These are phyloP conservation scores for Macrotyloma uniflorum DNA, from an alignment of 306 rosid species.

Conservation along the genomic window DNA sequence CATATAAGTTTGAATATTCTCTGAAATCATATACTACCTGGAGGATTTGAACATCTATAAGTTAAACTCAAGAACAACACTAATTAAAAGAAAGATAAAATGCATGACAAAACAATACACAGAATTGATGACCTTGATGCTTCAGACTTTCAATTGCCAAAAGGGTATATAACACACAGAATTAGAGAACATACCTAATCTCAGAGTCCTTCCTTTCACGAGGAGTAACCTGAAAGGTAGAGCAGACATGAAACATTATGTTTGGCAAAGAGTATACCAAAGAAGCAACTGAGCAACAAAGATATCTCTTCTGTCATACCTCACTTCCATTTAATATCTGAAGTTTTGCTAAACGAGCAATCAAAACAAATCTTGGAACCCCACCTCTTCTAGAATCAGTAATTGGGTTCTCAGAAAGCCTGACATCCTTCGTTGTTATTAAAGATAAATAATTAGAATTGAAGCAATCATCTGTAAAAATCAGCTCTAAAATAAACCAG, in stretches of 20 bases:
- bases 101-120: neutral
- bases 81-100: constrained; percentile 17
- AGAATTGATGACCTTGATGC: neutral
- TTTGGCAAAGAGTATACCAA: constrained; percentile 8
- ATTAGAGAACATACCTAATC: constrained; percentile 64
- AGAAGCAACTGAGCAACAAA: constrained; percentile 20
- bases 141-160: neutral
- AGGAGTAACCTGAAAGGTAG: constrained; percentile 60
- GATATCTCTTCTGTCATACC: constrained; percentile 53
- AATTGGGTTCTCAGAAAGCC: constrained; percentile 87
- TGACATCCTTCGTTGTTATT: constrained; percentile 62
- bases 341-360: constrained; percentile 79
- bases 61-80: constrained; percentile 14
- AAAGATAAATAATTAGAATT: constrained; percentile 44
- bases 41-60: neutral
- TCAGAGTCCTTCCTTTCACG: constrained; percentile 98
- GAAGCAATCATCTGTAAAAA: constrained; percentile 13
- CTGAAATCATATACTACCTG: neutral
- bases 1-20: neutral
- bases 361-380: constrained; percentile 74
- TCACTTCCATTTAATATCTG: constrained; percentile 85
- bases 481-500: constrained; percentile 12
- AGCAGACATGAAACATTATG: constrained; percentile 28
- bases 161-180: neutral
- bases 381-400: constrained; percentile 80